Conservation (phyloP, 352 stramenopile species). For the Pythium aristosporum region DNA sequence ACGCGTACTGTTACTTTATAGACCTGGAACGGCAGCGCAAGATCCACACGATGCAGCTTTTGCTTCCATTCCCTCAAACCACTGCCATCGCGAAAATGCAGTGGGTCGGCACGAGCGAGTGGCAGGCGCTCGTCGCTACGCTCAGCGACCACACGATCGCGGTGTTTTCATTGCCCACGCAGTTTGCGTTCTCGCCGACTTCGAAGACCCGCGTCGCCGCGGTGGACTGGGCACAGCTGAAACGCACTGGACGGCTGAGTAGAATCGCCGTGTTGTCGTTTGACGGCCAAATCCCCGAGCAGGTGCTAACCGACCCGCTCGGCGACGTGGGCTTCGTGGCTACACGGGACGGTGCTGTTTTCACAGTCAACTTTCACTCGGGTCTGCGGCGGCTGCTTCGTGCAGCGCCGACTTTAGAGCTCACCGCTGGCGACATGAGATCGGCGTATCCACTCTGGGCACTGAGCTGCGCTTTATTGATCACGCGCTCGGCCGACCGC, state of each 20-base stretch:
- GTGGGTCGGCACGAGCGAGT: slow-evolving; percentile 27
- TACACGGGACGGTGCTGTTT: slow-evolving; percentile 30
- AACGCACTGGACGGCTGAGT: slow-evolving; percentile 38
- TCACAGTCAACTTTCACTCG: slow-evolving; percentile 36
- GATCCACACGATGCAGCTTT: slow-evolving; percentile 20
- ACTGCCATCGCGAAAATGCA: slow-evolving; percentile 5
- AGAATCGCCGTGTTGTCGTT: slow-evolving; percentile 33
- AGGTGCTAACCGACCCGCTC: slow-evolving; percentile 43
- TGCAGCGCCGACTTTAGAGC: background rate
- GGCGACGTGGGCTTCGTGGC: slow-evolving; percentile 37
- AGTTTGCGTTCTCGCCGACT: slow-evolving; percentile 23
- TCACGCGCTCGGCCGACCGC: slow-evolving; percentile 31
- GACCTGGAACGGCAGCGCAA: slow-evolving; percentile 21
- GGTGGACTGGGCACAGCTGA: slow-evolving; percentile 31
- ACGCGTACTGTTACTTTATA: slow-evolving; percentile 21
- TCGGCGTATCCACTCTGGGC: slow-evolving; percentile 12
- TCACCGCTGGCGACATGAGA: background rate
- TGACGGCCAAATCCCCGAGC: slow-evolving; percentile 13
- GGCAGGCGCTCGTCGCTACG: slow-evolving; percentile 22
- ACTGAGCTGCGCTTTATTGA: slow-evolving; percentile 32
- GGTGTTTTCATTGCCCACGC: slow-evolving; percentile 44
- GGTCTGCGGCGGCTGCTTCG: slow-evolving; percentile 13
- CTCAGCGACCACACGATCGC: slow-evolving; percentile 28
- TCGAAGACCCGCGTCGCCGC: slow-evolving; percentile 33
- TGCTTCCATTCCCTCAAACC: slow-evolving; percentile 9